Base-by-base conservation (phyloP, 108 stramenopile genomes). In the Cyclotella cryptica region DNA sequence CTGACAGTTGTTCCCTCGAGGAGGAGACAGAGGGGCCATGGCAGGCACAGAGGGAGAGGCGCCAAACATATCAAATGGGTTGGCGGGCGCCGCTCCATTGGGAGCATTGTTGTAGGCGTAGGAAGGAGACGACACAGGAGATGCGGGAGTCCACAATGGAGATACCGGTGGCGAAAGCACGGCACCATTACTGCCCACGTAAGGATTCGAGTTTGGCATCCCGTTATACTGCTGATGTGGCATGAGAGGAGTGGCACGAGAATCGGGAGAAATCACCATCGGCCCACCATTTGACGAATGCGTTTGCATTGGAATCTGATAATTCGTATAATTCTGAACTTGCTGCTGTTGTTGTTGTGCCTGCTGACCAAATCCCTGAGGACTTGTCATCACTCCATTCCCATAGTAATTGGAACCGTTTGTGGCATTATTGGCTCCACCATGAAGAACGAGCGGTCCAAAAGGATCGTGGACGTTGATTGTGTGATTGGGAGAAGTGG, bases 11-110 rank as follows among this genome's bases (percentile, higher is more conserved):
- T n/a, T n/a, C n/a, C 5, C 55, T 57, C 24, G 55, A 26, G 55
- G 12, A n/a, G 49, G n/a, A 17, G 49, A 17, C 5, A 58, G 26
- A 62, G 41, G 61, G 10, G 61, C 41, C 4, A 18, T 30, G 28
- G 18, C 6, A 24, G 55, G 22, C 22, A 57, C 21, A 21, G 55
- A 5, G 24, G 55, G 12, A 2, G 66, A 9, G 10, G 44, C 14
- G 44, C 27, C 70, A 49, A 79, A 72, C n/a, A 79, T 47, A 66
- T 65, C 65, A 39, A 79, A 71, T 43, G 70, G 78, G 46, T 71
- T 63, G 1, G 13, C 40, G 19, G 15, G 30, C 40, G 45, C 54
- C 57, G 19, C 19, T 19, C 49, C 19, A 42, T 27, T 44, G 21
- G 59, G 29, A 4, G 43, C 75, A 47, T 18, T 12, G n/a, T n/a